A percentile compares a stretch with the other conserved stretches of the same genome.
Evolutionary conservation across 2,329 filamentous ascomycete species (phyloP).

Genomic region (Knoxdaviesia proteae): DNA sequence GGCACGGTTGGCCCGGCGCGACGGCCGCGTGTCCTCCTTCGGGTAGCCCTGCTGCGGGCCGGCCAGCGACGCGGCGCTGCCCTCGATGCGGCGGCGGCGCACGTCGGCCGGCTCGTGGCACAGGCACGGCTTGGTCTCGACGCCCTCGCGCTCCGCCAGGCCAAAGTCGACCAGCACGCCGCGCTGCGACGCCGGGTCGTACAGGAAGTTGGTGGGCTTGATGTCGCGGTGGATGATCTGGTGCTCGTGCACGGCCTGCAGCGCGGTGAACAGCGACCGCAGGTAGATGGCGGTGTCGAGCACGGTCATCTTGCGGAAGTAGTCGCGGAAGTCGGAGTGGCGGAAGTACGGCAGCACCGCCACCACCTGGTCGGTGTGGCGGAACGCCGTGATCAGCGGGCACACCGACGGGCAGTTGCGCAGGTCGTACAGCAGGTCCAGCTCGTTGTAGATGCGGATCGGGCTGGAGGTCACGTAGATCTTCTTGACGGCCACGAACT

Average conservation of each 20-base stretch:
- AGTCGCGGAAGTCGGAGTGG: conserved; percentile 83
- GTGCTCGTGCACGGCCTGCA: conserved; percentile 63
- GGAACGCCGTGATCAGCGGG: conserved; percentile 91
- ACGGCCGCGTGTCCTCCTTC: conserved; percentile 72
- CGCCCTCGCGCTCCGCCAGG: conserved; percentile 69
- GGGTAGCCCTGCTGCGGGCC: conserved; percentile 50
- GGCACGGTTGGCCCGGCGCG: conserved; percentile 77
- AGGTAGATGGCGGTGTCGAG: conserved; percentile 81
- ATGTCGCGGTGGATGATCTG: conserved; percentile 87
- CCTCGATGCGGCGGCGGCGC: conserved; percentile 37
- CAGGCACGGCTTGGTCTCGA: conserved; percentile 60
- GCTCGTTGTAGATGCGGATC: conserved; percentile 80
- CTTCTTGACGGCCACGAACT: conserved; percentile 94
- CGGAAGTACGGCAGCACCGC: conserved; percentile 90
- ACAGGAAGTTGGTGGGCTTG: conserved; percentile 94
- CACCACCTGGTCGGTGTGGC: conserved; percentile 81
- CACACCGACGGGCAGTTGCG: conserved; percentile 70
- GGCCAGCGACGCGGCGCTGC: conserved; percentile 34
- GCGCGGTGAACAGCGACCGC: conserved; percentile 65
- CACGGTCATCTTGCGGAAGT: conserved; percentile 79
- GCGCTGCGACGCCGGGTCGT: conserved; percentile 58
- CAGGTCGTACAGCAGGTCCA: conserved; percentile 79
- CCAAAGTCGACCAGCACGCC: conserved; percentile 98
- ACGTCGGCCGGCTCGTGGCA: conserved; percentile 47
- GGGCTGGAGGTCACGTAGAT: conserved; percentile 98